These are phyloP conservation scores for Styphnolobium japonicum DNA, from an alignment of 306 rosid genomes.

Conservation along the genomic window DNA sequence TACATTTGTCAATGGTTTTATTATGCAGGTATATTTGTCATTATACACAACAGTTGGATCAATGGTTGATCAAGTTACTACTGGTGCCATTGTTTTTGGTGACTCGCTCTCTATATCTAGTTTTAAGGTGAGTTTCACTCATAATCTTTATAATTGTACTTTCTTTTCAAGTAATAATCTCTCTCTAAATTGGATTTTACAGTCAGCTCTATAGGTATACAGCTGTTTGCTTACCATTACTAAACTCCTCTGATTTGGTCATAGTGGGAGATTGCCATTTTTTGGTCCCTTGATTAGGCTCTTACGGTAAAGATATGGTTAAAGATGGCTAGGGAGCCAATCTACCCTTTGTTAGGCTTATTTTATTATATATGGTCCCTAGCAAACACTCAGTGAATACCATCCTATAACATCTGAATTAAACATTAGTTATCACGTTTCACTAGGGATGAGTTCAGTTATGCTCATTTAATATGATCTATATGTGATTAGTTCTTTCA, in stretches of 20 bases:
- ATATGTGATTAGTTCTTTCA: constrained; percentile 2
- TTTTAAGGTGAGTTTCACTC: constrained; percentile 56
- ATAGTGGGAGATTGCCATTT: neutral
- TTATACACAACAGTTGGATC: constrained; percentile 73
- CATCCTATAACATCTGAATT: neutral
- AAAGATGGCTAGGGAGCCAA: neutral
- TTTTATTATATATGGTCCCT: neutral
- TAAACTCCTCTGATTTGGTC: neutral
- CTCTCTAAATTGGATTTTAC: neutral
- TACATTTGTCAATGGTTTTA: neutral
- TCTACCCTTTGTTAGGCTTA: constrained; percentile 6
- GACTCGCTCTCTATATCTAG: constrained; percentile 76
- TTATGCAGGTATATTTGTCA: constrained; percentile 79
- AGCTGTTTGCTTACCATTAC: constrained; percentile 1
- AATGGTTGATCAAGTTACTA: constrained; percentile 72
- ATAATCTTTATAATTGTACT: neutral
- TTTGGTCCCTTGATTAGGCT: constrained; percentile 12
- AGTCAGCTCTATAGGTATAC: neutral
- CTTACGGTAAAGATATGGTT: neutral
- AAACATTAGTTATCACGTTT: neutral
- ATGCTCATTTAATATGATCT: constrained; percentile 8
- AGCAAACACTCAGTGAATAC: neutral
- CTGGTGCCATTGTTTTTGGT: constrained; percentile 52
- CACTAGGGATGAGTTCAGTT: neutral
- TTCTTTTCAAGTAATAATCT: neutral